Conservation (phyloP, 805 yeast species). For the Candida saitoana region DNA sequence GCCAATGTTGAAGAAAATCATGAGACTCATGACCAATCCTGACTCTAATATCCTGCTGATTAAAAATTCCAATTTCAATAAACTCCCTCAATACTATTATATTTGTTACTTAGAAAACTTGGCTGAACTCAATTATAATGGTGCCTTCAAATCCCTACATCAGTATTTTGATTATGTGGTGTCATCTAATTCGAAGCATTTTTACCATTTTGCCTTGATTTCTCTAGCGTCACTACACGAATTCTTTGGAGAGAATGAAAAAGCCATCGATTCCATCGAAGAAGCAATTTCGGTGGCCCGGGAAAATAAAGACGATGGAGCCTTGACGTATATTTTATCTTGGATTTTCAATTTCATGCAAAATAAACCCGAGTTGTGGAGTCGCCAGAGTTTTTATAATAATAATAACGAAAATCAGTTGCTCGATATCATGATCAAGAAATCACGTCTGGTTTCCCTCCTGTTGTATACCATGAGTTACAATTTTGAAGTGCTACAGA, state of each 20-base stretch:
- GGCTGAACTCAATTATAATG: conserved; percentile 57
- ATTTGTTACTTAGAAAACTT: conserved; percentile 58
- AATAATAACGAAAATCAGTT: conserved; percentile 58
- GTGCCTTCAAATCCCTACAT: conserved; percentile 46
- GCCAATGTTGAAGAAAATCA: conserved; percentile 34
- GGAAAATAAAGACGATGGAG: conserved; percentile 71
- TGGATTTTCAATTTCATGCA: conserved; percentile 72
- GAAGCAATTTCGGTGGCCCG: conserved; percentile 87
- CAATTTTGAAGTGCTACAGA: conserved; percentile 58
- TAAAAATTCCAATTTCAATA: conserved; percentile 27
- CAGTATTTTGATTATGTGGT: conserved; percentile 75
- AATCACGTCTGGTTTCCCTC: conserved; percentile 48
- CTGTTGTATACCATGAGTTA: conserved; percentile 57
- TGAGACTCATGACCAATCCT: conserved; percentile 44
- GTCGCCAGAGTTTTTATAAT: conserved; percentile 42
- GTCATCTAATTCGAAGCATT: conserved; percentile 56
- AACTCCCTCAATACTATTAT: conserved; percentile 44
- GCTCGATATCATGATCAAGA: conserved; percentile 54
- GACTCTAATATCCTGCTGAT: conserved; percentile 35
- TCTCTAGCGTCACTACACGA: conserved; percentile 70
- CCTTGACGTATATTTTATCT: conserved; percentile 66
- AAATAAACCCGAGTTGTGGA: conserved; percentile 57
- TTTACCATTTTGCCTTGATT: conserved; percentile 73
- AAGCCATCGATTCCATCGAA: conserved; percentile 74
- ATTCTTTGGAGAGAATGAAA: conserved; percentile 58